Conservation (phyloP, 2,329 filamentous ascomycete species). For the Shiraia sp. region DNA sequence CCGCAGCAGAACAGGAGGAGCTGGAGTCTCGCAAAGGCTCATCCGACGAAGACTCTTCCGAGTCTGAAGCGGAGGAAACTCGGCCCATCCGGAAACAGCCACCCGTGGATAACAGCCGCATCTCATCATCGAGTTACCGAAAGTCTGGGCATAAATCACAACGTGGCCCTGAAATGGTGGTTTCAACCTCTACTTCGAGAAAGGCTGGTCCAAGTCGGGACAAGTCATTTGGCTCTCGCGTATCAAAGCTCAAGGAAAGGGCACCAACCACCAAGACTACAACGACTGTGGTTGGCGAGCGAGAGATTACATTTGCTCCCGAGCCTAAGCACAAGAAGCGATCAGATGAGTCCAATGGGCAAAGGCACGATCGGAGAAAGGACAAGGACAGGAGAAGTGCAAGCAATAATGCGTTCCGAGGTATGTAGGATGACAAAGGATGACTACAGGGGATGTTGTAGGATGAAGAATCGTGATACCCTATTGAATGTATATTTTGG, state of each 20-base stretch:
- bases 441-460: not conserved
- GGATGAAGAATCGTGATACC: slow-evolving; percentile 10
- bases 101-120: slow-evolving; percentile 47
- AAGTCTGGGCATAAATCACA: slow-evolving; percentile 56
- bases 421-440: slow-evolving; percentile 51
- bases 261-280: slow-evolving; percentile 18
- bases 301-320: slow-evolving; percentile 74
- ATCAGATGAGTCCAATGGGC: slow-evolving; percentile 34
- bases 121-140: slow-evolving; percentile 68
- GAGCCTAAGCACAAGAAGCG: slow-evolving; percentile 52
- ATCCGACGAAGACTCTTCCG: slow-evolving; percentile 37
- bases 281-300: slow-evolving; percentile 54
- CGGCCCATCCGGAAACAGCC: slow-evolving; percentile 32
- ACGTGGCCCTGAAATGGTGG: slow-evolving; percentile 54
- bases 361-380: slow-evolving; percentile 46
- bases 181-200: slow-evolving; percentile 53
- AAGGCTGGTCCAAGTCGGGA: slow-evolving; percentile 52
- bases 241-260: slow-evolving; percentile 44
- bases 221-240: slow-evolving; percentile 62
- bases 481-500: not conserved
- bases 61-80: slow-evolving; percentile 35
- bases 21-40: slow-evolving; percentile 49
- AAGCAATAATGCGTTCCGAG: slow-evolving; percentile 74
- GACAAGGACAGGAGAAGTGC: slow-evolving; percentile 68
- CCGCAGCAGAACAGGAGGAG: slow-evolving; percentile 64